phyloP scores from a whole-genome alignment of 169 alveolate genomes.

The Babesia microti region DNA sequence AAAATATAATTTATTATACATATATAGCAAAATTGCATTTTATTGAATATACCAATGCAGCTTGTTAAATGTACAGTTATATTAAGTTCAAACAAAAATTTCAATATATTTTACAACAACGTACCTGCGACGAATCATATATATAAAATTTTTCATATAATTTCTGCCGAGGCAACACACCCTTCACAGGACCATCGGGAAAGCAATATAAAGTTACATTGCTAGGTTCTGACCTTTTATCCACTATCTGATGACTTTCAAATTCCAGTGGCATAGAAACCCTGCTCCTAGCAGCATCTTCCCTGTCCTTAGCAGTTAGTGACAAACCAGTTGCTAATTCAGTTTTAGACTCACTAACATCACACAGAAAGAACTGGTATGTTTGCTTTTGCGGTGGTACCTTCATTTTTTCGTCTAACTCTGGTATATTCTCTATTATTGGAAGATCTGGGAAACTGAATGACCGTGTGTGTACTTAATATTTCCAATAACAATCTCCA shows the following conservation, averaged over 20 bases:
- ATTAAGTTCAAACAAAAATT: too few species aligned
- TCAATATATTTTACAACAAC: background rate
- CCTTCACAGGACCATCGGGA: slow-evolving; percentile 46
- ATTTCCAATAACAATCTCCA: slow-evolving; percentile 74
- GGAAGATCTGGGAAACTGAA: slow-evolving; percentile 16
- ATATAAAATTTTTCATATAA: slow-evolving; percentile 71
- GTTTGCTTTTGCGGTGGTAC: slow-evolving; percentile 41
- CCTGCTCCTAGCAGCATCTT: slow-evolving; percentile 35
- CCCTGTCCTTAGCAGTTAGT: slow-evolving; percentile 36
- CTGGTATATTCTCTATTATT: slow-evolving; percentile 8
- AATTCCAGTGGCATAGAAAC: slow-evolving; percentile 57
- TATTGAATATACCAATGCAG: too few species aligned
- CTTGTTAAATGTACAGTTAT: too few species aligned
- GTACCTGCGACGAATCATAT: slow-evolving; percentile 74
- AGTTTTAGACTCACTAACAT: slow-evolving; percentile 59
- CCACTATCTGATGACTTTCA: slow-evolving; percentile 65
- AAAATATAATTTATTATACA: too few species aligned
- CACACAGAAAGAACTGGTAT: slow-evolving; percentile 73
- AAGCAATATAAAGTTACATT: slow-evolving; percentile 26
- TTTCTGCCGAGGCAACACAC: slow-evolving; percentile 77
- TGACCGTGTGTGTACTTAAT: slow-evolving; percentile 46
- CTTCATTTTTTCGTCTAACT: slow-evolving; percentile 20
- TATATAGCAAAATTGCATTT: too few species aligned
- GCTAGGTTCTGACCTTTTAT: slow-evolving; percentile 11
- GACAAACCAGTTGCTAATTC: slow-evolving; percentile 44